phyloP scores from a whole-genome alignment of 306 rosid species.

The Vigna hirtella region DNA sequence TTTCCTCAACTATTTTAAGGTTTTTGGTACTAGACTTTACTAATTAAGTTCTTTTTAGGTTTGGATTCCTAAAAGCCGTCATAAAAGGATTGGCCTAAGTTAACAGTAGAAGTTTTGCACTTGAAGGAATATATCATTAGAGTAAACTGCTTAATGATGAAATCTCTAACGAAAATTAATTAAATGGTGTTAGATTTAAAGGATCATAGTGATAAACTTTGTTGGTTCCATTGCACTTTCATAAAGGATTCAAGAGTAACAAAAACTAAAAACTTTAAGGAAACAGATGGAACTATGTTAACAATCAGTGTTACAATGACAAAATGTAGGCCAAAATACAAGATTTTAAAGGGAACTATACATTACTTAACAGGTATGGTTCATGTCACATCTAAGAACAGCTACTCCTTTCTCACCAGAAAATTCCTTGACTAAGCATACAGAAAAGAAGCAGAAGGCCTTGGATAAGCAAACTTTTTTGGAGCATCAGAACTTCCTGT shows the following conservation, averaged over 20 bases:
- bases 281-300: slow-evolving; percentile 8
- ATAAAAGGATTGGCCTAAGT: too few species aligned
- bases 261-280: background rate
- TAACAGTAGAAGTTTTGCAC: too few species aligned
- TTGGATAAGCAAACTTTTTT: slow-evolving; percentile 49
- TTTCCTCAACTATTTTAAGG: too few species aligned
- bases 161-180: too few species aligned
- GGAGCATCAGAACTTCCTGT: slow-evolving; percentile 40
- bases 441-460: slow-evolving; percentile 65
- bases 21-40: too few species aligned
- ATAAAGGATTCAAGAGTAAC: background rate
- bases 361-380: slow-evolving; percentile 39
- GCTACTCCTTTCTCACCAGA: background rate
- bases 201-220: too few species aligned
- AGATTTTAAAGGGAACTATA: slow-evolving; percentile 40
- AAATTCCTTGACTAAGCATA: slow-evolving; percentile 35
- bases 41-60: too few species aligned
- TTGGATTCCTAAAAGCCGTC: too few species aligned
- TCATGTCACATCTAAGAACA: slow-evolving; percentile 23
- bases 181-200: too few species aligned
- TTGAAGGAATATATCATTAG: too few species aligned
- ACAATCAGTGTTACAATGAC: slow-evolving; percentile 15
- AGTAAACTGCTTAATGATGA: too few species aligned
- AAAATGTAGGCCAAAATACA: slow-evolving; percentile 33
- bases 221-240: background rate